Evolutionary conservation across 768 basidiomycete species (phyloP).

Genomic region (Tephrocybe sp.): DNA sequence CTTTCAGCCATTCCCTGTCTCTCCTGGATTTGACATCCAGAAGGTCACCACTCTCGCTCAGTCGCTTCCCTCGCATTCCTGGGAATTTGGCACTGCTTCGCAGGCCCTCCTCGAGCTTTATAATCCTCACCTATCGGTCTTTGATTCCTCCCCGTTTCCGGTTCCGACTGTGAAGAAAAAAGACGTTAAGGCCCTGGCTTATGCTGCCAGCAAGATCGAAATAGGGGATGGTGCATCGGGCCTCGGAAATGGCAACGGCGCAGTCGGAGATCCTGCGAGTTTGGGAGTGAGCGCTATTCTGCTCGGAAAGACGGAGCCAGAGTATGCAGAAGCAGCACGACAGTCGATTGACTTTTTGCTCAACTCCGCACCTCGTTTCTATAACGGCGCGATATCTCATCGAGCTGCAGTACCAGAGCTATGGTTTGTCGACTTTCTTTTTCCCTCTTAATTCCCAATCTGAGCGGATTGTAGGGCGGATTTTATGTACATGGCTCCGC

Average conservation of each 20-base stretch:
- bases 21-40: slow-evolving; percentile 37
- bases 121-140: slow-evolving; percentile 39
- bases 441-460: not conserved
- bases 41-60: slow-evolving; percentile 30
- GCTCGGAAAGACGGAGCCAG: slow-evolving; percentile 35
- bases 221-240: slow-evolving; percentile 34
- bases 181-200: slow-evolving; percentile 30
- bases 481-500: slow-evolving; percentile 53
- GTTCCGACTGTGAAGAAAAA: slow-evolving; percentile 23
- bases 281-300: slow-evolving; percentile 46
- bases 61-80: slow-evolving; percentile 42
- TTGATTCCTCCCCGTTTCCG: slow-evolving; percentile 35
- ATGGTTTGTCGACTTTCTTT: slow-evolving; percentile 30
- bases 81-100: slow-evolving; percentile 46
- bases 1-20: slow-evolving; percentile 25
- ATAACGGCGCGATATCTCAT: slow-evolving; percentile 49
- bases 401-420: slow-evolving; percentile 36
- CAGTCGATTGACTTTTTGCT: slow-evolving; percentile 33
- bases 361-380: slow-evolving; percentile 34
- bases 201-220: slow-evolving; percentile 37
- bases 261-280: slow-evolving; percentile 47
- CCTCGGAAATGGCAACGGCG: slow-evolving; percentile 37
- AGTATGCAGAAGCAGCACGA: slow-evolving; percentile 31
- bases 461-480: slow-evolving; percentile 36
- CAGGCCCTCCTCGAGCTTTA: slow-evolving; percentile 45